phyloP scores from a whole-genome alignment of 441 rosid species.

The Arabidopsis hybrid region DNA sequence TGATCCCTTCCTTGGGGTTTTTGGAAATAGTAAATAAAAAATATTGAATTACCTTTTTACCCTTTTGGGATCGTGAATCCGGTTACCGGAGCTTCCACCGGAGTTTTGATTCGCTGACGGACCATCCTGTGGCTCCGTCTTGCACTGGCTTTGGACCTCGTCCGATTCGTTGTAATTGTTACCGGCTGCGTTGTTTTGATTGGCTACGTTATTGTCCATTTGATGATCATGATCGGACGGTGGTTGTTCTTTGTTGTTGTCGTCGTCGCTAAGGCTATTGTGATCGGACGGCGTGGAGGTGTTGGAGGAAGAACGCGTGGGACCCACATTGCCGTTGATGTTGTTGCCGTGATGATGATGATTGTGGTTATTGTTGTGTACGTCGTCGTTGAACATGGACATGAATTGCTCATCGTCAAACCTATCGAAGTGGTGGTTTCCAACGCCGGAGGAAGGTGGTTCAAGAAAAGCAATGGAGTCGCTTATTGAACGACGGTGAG shows the following conservation, averaged over 20 bases:
- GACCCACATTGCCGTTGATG: slow-evolving; percentile 44
- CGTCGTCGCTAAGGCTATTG: slow-evolving; percentile 58
- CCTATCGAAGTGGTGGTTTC: slow-evolving; percentile 52
- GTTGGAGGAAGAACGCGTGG: slow-evolving; percentile 57
- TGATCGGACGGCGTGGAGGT: slow-evolving; percentile 67
- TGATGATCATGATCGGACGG: slow-evolving; percentile 50
- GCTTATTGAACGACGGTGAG: slow-evolving; percentile 84
- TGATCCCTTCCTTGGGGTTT: slow-evolving; percentile 25
- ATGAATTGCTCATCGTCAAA: slow-evolving; percentile 73
- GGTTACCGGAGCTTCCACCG: slow-evolving; percentile 48
- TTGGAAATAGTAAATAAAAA: slow-evolving; percentile 18
- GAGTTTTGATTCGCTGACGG: slow-evolving; percentile 42
- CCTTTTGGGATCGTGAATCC: slow-evolving; percentile 69
- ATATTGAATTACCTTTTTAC: slow-evolving; percentile 61
- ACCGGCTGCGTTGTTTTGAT: slow-evolving; percentile 15
- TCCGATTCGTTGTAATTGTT: slow-evolving; percentile 48
- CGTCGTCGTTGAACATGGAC: slow-evolving; percentile 64
- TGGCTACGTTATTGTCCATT: slow-evolving; percentile 28
- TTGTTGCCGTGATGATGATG: slow-evolving; percentile 23
- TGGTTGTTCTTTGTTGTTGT: slow-evolving; percentile 39
- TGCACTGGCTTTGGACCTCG: slow-evolving; percentile 62
- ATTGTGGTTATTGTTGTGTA: slow-evolving; percentile 6
- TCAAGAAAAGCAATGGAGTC: slow-evolving; percentile 73
- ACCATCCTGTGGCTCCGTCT: slow-evolving; percentile 50
- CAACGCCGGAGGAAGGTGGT: slow-evolving; percentile 43